Base-by-base conservation (phyloP, 2,329 filamentous ascomycete genomes). In the Ophiostoma piceae region DNA sequence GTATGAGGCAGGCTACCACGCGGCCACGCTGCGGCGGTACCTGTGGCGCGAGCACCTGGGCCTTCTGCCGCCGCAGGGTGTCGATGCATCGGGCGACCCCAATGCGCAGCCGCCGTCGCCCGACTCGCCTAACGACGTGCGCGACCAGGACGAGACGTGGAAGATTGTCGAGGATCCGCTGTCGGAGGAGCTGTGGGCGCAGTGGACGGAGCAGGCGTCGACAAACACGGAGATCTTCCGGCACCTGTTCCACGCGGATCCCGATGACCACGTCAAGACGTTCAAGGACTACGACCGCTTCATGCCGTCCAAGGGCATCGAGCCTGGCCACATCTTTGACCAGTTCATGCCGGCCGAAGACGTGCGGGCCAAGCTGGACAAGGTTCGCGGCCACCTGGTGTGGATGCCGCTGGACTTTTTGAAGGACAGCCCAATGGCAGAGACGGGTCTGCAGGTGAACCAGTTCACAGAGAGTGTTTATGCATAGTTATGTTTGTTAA, bases 351-450 rank as follows among this genome's bases (percentile, higher is more conserved):
- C 91, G 0, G 85, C 88, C 0, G 83, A 88, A 32, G 89, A 96
- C 69, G 88, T 95, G 7, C 85, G 91, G 19, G 78, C 84, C 73
- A 92, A 94, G 78, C 82, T 98, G 67, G 88, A 92, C 75, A 84
- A 90, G 76, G 87, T 98, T 74, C 89, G 88, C 80, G 94, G 94
- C 0, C 94, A 98, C 81, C 79, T 98, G 57, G 94, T 98, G 7
- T 96, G 92, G 92, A 94, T 97, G 89, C 93, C 93, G n/a, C 79
- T 98, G 75, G 87, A 93, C 65, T 98, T 97, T 77, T 79, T 98
- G 76, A 84, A 86, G 75, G 88, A 96, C 73, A 92, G 89, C 0
- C 85, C 92, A 75, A 96, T 98, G 93, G 94, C 94, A 0, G 94
- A 97, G 81, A 87, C 86, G 75, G 94, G 94, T 0, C 76, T 98